Evolutionary conservation across 2,329 filamentous ascomycete genomes (phyloP).

Genomic region (Penicillium sp.): DNA sequence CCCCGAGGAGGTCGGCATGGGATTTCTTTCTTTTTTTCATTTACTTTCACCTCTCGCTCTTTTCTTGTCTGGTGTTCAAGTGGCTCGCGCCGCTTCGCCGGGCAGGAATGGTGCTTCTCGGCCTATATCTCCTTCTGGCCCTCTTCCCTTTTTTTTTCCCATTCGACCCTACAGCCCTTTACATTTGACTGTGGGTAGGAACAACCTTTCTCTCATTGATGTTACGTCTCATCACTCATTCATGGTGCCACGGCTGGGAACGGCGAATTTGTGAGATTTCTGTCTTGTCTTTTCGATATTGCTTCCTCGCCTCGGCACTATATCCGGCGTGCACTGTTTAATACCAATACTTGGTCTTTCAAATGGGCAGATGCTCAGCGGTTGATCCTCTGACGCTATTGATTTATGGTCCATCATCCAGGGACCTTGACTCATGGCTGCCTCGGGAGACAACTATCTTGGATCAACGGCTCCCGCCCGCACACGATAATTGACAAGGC

Average conservation of each 20-base stretch:
- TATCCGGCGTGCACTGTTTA: slow-evolving; percentile 21
- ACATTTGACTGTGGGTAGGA: slow-evolving; percentile 23
- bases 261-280: slow-evolving; percentile 34
- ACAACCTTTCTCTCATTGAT: slow-evolving; percentile 30
- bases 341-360: slow-evolving; percentile 20
- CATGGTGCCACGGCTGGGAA: slow-evolving; percentile 41
- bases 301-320: slow-evolving; percentile 18
- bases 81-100: slow-evolving; percentile 4
- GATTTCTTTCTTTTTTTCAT: slow-evolving; percentile 17
- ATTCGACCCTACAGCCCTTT: slow-evolving; percentile 24
- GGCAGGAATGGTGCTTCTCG: slow-evolving; percentile 12
- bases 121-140: slow-evolving; percentile 13
- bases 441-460: neutral
- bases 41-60: slow-evolving; percentile 13
- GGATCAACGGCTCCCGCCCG: neutral
- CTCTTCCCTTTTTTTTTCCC: slow-evolving; percentile 18
- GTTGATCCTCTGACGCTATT: slow-evolving; percentile 5
- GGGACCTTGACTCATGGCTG: slow-evolving; percentile 3
- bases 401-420: neutral
- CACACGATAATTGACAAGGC: neutral
- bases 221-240: slow-evolving; percentile 35
- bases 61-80: slow-evolving; percentile 7
- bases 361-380: slow-evolving; percentile 5
- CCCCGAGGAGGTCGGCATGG: slow-evolving; percentile 21
- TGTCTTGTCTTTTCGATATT: slow-evolving; percentile 21